These are phyloP conservation scores for Mychonastes homosphaera DNA, from an alignment of 139 green algal genomes.

Conservation along the genomic window DNA sequence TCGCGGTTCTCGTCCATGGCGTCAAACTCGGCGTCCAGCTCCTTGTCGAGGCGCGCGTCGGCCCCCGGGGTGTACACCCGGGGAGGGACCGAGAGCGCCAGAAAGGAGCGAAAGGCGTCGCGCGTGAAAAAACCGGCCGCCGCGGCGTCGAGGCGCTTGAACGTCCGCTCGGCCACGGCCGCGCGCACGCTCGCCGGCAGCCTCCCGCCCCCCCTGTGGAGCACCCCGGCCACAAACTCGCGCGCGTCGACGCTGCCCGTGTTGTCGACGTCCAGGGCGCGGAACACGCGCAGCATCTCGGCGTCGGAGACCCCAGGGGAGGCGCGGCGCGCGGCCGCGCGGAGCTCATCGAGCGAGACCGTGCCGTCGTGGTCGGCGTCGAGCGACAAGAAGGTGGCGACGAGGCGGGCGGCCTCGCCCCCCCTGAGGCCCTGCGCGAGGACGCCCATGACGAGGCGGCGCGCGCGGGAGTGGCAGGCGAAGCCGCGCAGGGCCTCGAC, in stretches of 20 bases:
- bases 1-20: conserved; percentile 26
- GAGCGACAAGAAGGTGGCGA: conserved; percentile 26
- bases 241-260: conserved; percentile 37
- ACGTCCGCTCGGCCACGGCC: conserved; percentile 1
- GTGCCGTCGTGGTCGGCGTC: conserved; percentile 35
- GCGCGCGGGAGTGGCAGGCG: conserved; percentile 21
- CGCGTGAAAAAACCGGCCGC: not conserved
- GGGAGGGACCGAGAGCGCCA: not conserved
- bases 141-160: conserved; percentile 16
- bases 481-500: conserved; percentile 36
- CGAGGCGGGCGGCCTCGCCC: conserved; percentile 22
- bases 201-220: conserved; percentile 26
- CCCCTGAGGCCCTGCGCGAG: conserved; percentile 31
- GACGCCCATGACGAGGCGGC: conserved; percentile 38
- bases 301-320: conserved; percentile 28
- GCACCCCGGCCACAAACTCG: conserved; percentile 42
- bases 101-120: not conserved
- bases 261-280: conserved; percentile 38
- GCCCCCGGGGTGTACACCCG: not conserved
- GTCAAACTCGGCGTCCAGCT: conserved; percentile 31
- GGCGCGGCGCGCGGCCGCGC: conserved; percentile 22
- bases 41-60: conserved; percentile 11
- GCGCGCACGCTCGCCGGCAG: not conserved
- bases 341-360: conserved; percentile 34
- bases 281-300: conserved; percentile 35